Evolutionary conservation across 1,284 basidiomycete species (phyloP).

Genomic region (Trametes hirsuta): DNA sequence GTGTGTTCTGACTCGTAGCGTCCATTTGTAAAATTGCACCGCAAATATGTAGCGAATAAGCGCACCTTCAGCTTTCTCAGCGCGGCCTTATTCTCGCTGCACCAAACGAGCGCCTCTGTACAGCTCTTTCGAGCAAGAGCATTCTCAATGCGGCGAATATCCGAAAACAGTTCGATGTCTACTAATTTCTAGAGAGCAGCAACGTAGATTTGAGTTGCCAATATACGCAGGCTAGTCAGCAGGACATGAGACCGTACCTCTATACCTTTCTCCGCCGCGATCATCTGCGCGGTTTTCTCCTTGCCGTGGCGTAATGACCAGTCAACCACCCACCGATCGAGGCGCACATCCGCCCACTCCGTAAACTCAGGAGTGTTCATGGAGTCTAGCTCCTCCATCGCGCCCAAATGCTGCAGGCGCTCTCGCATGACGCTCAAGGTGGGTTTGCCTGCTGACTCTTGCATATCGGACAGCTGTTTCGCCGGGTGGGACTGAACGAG

Average conservation of each 20-base stretch:
- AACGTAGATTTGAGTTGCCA: background rate
- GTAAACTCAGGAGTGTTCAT: slow-evolving; percentile 61
- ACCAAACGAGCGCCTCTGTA: slow-evolving; percentile 91
- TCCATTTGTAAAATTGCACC: background rate
- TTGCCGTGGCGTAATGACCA: slow-evolving; percentile 83
- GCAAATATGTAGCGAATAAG: background rate
- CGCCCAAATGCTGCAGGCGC: slow-evolving; percentile 69
- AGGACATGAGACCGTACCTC: slow-evolving; percentile 53
- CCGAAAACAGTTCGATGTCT: slow-evolving; percentile 90
- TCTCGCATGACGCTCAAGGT: slow-evolving; percentile 74
- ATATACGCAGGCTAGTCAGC: background rate
- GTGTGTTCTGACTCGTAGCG: slow-evolving; percentile 67
- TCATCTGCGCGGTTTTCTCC: slow-evolving; percentile 66
- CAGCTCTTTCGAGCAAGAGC: slow-evolving; percentile 80
- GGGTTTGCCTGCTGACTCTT: slow-evolving; percentile 64
- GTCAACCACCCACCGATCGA: slow-evolving; percentile 93
- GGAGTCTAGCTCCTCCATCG: slow-evolving; percentile 58
- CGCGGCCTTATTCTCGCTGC: slow-evolving; percentile 92
- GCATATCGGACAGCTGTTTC: slow-evolving; percentile 68
- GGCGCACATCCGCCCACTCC: slow-evolving; percentile 77
- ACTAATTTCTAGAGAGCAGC: slow-evolving; percentile 64
- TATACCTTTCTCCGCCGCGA: slow-evolving; percentile 73
- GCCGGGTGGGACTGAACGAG: background rate
- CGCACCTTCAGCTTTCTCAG: slow-evolving; percentile 87
- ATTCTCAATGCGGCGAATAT: slow-evolving; percentile 84